A percentile compares a stretch with the other conserved stretches of the same genome.
phyloP scores from a whole-genome alignment of 2,329 filamentous ascomycete species.

The Ceratocystis ficicola region DNA sequence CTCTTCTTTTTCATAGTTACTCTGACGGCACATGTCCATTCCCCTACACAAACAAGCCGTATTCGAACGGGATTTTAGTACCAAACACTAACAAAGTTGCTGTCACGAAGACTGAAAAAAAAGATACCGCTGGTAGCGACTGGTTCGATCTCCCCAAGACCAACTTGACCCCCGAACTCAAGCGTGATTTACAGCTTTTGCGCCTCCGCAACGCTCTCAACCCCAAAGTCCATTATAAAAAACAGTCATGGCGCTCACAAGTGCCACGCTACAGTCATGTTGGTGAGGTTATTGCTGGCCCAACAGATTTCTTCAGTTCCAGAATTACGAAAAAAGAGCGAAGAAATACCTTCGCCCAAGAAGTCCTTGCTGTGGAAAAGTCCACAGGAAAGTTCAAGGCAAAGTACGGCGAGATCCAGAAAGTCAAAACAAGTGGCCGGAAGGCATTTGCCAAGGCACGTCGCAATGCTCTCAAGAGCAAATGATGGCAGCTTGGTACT shows the following conservation, averaged over 20 bases:
- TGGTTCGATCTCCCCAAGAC: conserved; percentile 89
- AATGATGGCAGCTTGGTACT: background rate
- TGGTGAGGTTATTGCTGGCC: conserved; percentile 76
- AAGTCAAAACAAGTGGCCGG: conserved; percentile 71
- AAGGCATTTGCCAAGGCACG: conserved; percentile 58
- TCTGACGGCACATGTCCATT: conserved; percentile 39
- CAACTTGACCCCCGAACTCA: conserved; percentile 69
- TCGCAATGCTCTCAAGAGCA: conserved; percentile 13
- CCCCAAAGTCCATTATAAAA: conserved; percentile 83
- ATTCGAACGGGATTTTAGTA: background rate
- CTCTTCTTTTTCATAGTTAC: conserved; percentile 57
- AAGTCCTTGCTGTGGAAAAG: conserved; percentile 50
- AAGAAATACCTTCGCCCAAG: conserved; percentile 75
- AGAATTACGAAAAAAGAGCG: conserved; percentile 77
- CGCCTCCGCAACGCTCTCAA: conserved; percentile 83
- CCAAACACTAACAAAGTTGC: background rate
- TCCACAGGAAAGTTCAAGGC: conserved; percentile 53
- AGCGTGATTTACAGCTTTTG: conserved; percentile 77
- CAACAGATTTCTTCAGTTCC: conserved; percentile 73
- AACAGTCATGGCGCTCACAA: conserved; percentile 35
- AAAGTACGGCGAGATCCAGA: conserved; percentile 80
- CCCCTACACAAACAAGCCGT: conserved; percentile 15
- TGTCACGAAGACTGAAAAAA: conserved; percentile 13
- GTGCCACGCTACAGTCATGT: conserved; percentile 78
- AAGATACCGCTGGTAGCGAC: conserved; percentile 55